These are phyloP conservation scores for Leptodermis oblonga DNA, from an alignment of 257 asterid genomes.

Conservation along the genomic window DNA sequence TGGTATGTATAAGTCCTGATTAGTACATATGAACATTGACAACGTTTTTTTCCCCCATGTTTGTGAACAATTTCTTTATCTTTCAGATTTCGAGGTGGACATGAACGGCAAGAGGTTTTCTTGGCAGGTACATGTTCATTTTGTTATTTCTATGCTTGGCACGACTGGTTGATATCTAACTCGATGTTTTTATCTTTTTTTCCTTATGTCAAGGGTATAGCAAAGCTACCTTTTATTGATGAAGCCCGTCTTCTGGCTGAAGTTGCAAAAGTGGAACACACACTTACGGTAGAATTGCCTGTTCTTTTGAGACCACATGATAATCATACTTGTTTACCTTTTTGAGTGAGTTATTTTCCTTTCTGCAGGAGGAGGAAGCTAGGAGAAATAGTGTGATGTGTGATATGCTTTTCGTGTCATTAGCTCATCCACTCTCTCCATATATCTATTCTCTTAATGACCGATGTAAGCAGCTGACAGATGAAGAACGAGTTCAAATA, in stretches of 20 bases:
- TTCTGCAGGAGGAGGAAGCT: slow-evolving; percentile 78
- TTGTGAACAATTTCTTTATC: slow-evolving; percentile 15
- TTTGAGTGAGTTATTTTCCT: slow-evolving; percentile 12
- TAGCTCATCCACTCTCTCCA: slow-evolving; percentile 85
- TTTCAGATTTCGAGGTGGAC: slow-evolving; percentile 89
- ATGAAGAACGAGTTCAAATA: slow-evolving; percentile 43
- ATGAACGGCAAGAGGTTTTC: slow-evolving; percentile 94
- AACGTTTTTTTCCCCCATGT: slow-evolving; percentile 1
- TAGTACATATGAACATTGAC: slow-evolving; percentile 5
- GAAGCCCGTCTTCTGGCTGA: slow-evolving; percentile 84
- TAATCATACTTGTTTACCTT: not conserved
- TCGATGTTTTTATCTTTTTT: not conserved
- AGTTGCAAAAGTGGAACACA: slow-evolving; percentile 82
- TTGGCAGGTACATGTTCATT: slow-evolving; percentile 57
- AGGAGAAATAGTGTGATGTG: slow-evolving; percentile 84
- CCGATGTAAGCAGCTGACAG: slow-evolving; percentile 71
- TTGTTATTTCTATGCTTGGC: slow-evolving; percentile 1
- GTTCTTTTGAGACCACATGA: not conserved
- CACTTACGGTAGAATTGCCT: slow-evolving; percentile 55
- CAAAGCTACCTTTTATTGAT: slow-evolving; percentile 94
- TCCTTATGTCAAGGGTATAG: slow-evolving; percentile 63
- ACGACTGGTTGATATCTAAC: not conserved
- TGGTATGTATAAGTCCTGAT: slow-evolving; percentile 39
- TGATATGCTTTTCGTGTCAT: slow-evolving; percentile 84
- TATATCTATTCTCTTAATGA: slow-evolving; percentile 85